These are phyloP conservation scores for Colletotrichum melonis DNA, from an alignment of 2,329 filamentous ascomycete genomes.

Conservation along the genomic window DNA sequence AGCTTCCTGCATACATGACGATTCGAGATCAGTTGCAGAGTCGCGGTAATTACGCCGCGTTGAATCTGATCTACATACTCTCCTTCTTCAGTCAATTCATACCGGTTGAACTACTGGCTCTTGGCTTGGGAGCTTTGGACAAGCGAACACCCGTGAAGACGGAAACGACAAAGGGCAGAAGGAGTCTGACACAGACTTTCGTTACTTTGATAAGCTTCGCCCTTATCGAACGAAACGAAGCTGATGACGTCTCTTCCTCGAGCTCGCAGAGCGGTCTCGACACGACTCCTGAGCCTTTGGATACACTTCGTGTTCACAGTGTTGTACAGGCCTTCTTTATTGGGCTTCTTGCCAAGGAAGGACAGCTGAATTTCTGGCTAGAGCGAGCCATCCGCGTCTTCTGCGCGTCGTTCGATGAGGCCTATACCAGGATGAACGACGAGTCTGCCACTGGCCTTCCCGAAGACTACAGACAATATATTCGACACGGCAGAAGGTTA, in stretches of 20 bases:
- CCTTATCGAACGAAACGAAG: slow-evolving; percentile 62
- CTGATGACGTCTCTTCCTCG: slow-evolving; percentile 50
- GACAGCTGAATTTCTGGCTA: slow-evolving; percentile 59
- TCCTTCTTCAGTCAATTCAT: slow-evolving; percentile 74
- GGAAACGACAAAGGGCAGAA: slow-evolving; percentile 46
- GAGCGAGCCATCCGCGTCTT: slow-evolving; percentile 60
- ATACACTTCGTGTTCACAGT: slow-evolving; percentile 62
- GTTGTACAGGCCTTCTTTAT: slow-evolving; percentile 66
- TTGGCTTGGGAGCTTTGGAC: slow-evolving; percentile 63
- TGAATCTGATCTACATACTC: slow-evolving; percentile 73
- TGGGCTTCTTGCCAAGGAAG: slow-evolving; percentile 55
- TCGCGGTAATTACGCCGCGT: slow-evolving; percentile 61
- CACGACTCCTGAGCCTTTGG: slow-evolving; percentile 53
- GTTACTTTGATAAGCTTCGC: slow-evolving; percentile 63
- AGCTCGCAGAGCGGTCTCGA: slow-evolving; percentile 51
- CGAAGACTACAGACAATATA: slow-evolving; percentile 64
- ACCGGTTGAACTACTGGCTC: slow-evolving; percentile 72
- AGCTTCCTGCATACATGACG: slow-evolving; percentile 58
- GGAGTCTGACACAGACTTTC: slow-evolving; percentile 60
- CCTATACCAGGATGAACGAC: slow-evolving; percentile 54
- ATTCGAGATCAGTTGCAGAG: slow-evolving; percentile 61
- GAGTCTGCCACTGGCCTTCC: slow-evolving; percentile 52
- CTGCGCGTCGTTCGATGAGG: slow-evolving; percentile 60
- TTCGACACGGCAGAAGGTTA: slow-evolving; percentile 62
- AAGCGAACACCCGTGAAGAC: slow-evolving; percentile 57